Evolutionary conservation across 805 yeast species (phyloP).

Genomic region (Wickerhamomyces chambardii): DNA sequence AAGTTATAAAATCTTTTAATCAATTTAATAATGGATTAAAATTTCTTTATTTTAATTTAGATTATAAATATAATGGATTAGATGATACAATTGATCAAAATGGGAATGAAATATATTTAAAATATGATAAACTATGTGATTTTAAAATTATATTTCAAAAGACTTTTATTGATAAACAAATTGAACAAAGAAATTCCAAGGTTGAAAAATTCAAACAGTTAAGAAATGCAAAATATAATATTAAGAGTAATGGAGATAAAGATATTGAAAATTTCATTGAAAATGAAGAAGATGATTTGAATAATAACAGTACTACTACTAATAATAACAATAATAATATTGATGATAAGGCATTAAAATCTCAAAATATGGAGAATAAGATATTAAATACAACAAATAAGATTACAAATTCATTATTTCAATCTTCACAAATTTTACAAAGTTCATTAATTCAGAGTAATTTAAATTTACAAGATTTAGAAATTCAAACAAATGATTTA

Average conservation of each 20-base stretch:
- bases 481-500: constrained; percentile 13
- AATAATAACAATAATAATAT: too few relatives aligned
- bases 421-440: constrained; percentile 16
- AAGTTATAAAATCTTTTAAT: constrained; percentile 8
- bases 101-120: background rate
- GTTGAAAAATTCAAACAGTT: constrained; percentile 3
- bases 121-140: constrained; percentile 3
- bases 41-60: constrained; percentile 7
- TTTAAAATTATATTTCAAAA: constrained; percentile 9
- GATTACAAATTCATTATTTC: constrained; percentile 14
- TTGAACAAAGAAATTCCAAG: constrained; percentile 4
- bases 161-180: constrained; percentile 10
- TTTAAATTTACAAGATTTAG: constrained; percentile 16
- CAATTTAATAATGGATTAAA: constrained; percentile 7
- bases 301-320: constrained; percentile 1
- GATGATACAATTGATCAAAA: background rate
- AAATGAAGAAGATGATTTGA: background rate
- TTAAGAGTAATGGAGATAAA: background rate
- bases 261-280: background rate
- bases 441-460: constrained; percentile 15
- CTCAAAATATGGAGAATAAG: constrained; percentile 2
- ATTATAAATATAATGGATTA: constrained; percentile 10
- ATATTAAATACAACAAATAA: constrained; percentile 15
- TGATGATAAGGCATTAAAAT: constrained; percentile 3
- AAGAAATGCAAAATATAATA: constrained; percentile 4